phyloP scores from a whole-genome alignment of 768 basidiomycete genomes.

The Tylopilus felleus region DNA sequence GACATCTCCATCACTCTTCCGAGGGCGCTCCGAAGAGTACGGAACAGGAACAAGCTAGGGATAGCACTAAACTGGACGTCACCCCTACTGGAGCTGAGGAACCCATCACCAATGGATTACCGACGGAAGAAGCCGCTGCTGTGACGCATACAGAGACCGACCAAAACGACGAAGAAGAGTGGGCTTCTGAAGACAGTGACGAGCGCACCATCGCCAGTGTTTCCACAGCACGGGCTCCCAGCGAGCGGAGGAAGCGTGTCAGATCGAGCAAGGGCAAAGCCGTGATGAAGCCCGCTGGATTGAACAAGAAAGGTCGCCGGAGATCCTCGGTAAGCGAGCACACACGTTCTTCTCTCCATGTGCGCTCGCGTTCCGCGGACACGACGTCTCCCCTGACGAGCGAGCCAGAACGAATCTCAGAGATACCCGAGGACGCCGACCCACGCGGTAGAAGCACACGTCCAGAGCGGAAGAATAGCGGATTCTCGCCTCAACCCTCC shows the following conservation, averaged over 20 bases:
- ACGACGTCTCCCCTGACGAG: not conserved
- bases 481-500: constrained; percentile 19
- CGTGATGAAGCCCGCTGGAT: constrained; percentile 1
- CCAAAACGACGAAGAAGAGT: constrained; percentile 53
- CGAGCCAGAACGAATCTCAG: constrained; percentile 7
- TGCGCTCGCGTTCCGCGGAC: not conserved
- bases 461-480: constrained; percentile 12
- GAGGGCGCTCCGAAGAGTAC: constrained; percentile 24
- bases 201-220: constrained; percentile 13
- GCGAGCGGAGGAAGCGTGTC: constrained; percentile 23
- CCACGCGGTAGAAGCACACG: constrained; percentile 24
- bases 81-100: constrained; percentile 16
- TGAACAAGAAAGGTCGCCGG: constrained; percentile 11
- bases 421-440: constrained; percentile 6
- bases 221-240: constrained; percentile 2
- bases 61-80: constrained; percentile 15
- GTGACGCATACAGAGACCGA: constrained; percentile 14
- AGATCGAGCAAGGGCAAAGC: constrained; percentile 23
- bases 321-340: constrained; percentile 16
- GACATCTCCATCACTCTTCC: constrained; percentile 13
- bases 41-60: constrained; percentile 23
- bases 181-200: constrained; percentile 56
- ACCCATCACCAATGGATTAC: not conserved
- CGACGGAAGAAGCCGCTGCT: constrained; percentile 3
- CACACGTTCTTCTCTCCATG: not conserved